Evolutionary conservation across 768 basidiomycete genomes (phyloP), one percentile per base, ranked within the genome.

Genomic region (Lentinula edodes): DNA sequence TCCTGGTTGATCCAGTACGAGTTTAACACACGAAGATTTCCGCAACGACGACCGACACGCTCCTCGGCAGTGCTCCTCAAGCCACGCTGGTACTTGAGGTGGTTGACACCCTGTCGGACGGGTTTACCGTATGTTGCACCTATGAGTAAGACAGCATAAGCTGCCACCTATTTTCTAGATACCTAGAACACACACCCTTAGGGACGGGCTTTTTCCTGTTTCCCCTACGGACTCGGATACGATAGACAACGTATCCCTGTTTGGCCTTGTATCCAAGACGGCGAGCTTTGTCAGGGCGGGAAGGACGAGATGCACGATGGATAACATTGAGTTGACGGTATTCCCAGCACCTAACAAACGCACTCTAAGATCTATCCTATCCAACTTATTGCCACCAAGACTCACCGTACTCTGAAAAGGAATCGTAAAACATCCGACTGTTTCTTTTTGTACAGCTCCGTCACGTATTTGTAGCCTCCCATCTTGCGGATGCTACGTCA

Each of bases 1-100:
- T 98, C 95, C 79, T 96, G 94, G 79, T 98, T 98, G 72, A 99
- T 80, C 97, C 97, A 99, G 85, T 98, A 98, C 52, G 96, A 98
- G 80, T 96, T 97, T 70, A 97, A 74, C 66, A 99, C 97, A 60
- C 97, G 88, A 71, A 99, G 77, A 76, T 98, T 98, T 58, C 94
- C 95, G 72, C 97, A 99, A 67, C 95, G 86, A 72, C 85, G 87
- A 64, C 96, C 97, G 66, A 98, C 96, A 73, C 97, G 91, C 83
- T 98, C 97, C 81, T 99, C 97, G 54, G 97, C 97, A 61, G 89
- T 90, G 69, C 90, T 90, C 75, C 91, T 88, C 71, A 98, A 81
- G 64, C 94, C 86, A 64, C 96, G 89, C 80, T 98, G 96, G 83
- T 84, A 93, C 78, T 99, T 99, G 80, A 99, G 85, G 74, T 99